These are phyloP conservation scores for Pisolithus sp. DNA, from an alignment of 768 basidiomycete genomes.

Conservation along the genomic window DNA sequence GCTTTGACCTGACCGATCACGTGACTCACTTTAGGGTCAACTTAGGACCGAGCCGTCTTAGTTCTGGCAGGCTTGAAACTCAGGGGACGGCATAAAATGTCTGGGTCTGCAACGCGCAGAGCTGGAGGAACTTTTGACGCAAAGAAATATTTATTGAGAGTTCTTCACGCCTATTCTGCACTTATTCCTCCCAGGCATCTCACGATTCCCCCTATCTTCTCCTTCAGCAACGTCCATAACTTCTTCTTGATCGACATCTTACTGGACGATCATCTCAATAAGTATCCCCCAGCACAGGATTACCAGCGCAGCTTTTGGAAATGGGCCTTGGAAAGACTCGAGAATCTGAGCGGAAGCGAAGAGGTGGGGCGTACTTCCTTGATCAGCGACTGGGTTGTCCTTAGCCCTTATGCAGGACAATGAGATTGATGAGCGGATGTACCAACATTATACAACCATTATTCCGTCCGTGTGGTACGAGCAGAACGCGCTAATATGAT, in stretches of 20 bases:
- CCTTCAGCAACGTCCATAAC: slow-evolving; percentile 39
- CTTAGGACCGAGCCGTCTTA: too few relatives aligned
- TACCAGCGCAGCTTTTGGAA: slow-evolving; percentile 73
- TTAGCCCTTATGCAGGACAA: slow-evolving; percentile 32
- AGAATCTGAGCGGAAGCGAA: slow-evolving; percentile 31
- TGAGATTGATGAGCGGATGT: slow-evolving; percentile 63
- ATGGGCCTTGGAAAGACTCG: slow-evolving; percentile 53
- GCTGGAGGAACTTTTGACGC: not conserved
- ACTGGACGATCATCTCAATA: slow-evolving; percentile 43
- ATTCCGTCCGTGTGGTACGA: slow-evolving; percentile 27
- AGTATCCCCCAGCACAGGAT: slow-evolving; percentile 55
- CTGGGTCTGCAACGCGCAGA: not conserved
- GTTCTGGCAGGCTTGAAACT: too few relatives aligned
- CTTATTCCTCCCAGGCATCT: slow-evolving; percentile 41
- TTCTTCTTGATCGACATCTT: slow-evolving; percentile 52
- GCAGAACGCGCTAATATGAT: not conserved
- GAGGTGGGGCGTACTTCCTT: slow-evolving; percentile 37
- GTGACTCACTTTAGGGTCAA: slow-evolving; percentile 20
- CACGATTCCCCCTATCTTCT: slow-evolving; percentile 33
- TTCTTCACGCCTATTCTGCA: slow-evolving; percentile 49
- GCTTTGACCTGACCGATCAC: slow-evolving; percentile 11
- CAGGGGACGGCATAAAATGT: too few relatives aligned
- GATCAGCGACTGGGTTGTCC: not conserved
- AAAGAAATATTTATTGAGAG: not conserved
- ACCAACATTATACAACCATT: slow-evolving; percentile 52